These are phyloP conservation scores for Coniochaeta prunicola DNA, from an alignment of 2,329 filamentous ascomycete species.

Conservation along the genomic window DNA sequence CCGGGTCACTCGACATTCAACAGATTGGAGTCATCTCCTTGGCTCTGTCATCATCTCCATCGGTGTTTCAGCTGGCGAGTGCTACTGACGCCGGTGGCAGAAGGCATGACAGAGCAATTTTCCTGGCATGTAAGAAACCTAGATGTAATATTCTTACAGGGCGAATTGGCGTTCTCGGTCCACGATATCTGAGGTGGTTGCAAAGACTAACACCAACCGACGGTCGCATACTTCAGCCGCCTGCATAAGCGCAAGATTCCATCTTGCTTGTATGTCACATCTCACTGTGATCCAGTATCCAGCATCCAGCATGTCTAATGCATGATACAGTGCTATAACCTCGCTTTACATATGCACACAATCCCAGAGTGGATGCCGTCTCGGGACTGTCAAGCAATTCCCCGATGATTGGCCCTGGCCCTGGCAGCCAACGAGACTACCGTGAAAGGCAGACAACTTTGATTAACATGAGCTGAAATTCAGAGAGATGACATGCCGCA, in stretches of 20 bases:
- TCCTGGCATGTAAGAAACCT: background rate
- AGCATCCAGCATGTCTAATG: conserved; percentile 3
- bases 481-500: background rate
- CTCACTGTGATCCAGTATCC: background rate
- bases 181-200: background rate
- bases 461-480: background rate
- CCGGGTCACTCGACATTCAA: background rate
- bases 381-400: background rate
- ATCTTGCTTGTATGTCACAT: conserved; percentile 3
- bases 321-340: background rate
- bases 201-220: background rate
- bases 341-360: background rate
- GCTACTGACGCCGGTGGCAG: background rate
- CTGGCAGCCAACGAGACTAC: background rate
- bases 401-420: background rate
- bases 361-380: background rate
- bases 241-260: conserved; percentile 15
- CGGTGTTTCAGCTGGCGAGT: background rate
- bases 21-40: background rate
- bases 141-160: background rate
- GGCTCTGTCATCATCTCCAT: background rate
- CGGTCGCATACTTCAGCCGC: background rate
- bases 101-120: background rate
- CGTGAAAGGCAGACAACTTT: background rate
- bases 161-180: conserved; percentile 4